Evolutionary conservation across 805 yeast species (phyloP).

Genomic region (Barnettozyma sucrosica): DNA sequence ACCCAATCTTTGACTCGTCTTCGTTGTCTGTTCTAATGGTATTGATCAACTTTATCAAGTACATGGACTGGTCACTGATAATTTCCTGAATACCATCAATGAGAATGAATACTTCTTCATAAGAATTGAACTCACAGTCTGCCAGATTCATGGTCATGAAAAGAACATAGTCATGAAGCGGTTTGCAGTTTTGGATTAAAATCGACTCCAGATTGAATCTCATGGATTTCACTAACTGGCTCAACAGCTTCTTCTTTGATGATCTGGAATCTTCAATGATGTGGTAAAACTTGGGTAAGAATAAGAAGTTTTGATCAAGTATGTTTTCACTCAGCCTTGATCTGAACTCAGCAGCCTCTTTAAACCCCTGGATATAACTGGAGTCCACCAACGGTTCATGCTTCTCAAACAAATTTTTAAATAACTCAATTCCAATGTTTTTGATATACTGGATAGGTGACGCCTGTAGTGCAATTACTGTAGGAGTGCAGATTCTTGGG

Average conservation of each 20-base stretch:
- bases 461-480: slow-evolving; percentile 63
- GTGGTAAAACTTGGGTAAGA: slow-evolving; percentile 36
- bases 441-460: slow-evolving; percentile 41
- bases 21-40: not conserved
- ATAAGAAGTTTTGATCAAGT: slow-evolving; percentile 25
- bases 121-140: slow-evolving; percentile 31
- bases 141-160: slow-evolving; percentile 37
- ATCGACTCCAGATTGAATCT: slow-evolving; percentile 25
- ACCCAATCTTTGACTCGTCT: slow-evolving; percentile 4
- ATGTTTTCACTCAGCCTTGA: slow-evolving; percentile 23
- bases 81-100: slow-evolving; percentile 36
- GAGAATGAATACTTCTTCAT: slow-evolving; percentile 48
- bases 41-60: slow-evolving; percentile 3
- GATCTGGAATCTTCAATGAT: slow-evolving; percentile 36
- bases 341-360: slow-evolving; percentile 44
- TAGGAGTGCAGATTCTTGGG: slow-evolving; percentile 64
- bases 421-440: slow-evolving; percentile 45
- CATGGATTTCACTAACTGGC: slow-evolving; percentile 29
- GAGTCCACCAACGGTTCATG: slow-evolving; percentile 69
- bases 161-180: slow-evolving; percentile 26
- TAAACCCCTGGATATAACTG: slow-evolving; percentile 58
- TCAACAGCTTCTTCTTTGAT: slow-evolving; percentile 38
- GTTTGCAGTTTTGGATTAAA: slow-evolving; percentile 4
- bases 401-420: slow-evolving; percentile 50
- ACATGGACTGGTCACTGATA: slow-evolving; percentile 8